phyloP scores from a whole-genome alignment of 2,329 filamentous ascomycete genomes.

The Diaporthe vaccinii region DNA sequence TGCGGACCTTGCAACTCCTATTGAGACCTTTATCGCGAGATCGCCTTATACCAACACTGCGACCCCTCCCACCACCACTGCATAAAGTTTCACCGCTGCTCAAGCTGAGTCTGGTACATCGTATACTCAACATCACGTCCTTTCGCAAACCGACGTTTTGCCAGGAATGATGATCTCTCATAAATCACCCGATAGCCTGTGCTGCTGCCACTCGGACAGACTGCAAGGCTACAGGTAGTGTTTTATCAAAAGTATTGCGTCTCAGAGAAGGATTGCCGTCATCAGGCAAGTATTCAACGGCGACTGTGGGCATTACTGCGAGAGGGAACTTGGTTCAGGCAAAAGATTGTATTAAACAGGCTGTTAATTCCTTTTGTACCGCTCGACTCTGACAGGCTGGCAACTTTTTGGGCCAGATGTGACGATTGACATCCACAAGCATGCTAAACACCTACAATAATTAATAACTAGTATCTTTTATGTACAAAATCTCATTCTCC shows the following conservation, averaged over 20 bases:
- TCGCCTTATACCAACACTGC: neutral
- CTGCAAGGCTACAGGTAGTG: no score
- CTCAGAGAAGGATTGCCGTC: neutral
- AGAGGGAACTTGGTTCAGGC: neutral
- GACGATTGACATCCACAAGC: neutral
- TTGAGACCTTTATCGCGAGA: neutral
- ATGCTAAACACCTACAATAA: neutral
- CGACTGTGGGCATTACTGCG: no score
- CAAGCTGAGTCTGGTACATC: no score
- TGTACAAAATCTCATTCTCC: neutral
- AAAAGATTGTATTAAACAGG: no score
- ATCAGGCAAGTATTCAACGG: neutral
- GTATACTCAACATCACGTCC: neutral
- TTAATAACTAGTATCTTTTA: neutral
- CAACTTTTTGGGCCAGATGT: neutral
- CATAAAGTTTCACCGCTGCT: no score
- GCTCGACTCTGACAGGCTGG: neutral
- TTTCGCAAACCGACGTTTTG: neutral
- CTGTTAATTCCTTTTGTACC: neutral
- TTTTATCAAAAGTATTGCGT: no score
- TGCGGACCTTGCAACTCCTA: neutral
- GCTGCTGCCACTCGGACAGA: neutral
- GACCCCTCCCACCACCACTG: neutral
- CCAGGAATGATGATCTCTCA: no score
- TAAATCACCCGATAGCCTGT: neutral